Evolutionary conservation across 2,329 filamentous ascomycete genomes (phyloP).

Genomic region (Rutstroemia sp.): DNA sequence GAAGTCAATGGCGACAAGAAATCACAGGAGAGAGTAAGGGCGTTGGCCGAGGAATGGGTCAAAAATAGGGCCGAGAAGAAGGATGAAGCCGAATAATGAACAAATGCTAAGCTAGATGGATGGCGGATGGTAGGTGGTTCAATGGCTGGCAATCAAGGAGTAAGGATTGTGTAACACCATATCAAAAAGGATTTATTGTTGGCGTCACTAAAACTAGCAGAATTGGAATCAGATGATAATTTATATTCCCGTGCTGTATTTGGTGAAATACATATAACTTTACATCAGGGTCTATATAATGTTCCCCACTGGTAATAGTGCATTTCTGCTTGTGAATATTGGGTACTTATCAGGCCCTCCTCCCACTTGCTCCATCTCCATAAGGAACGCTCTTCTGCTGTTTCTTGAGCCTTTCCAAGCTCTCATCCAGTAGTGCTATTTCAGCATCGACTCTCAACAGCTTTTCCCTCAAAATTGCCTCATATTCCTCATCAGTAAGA

Average conservation of each 20-base stretch:
- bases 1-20: constrained; percentile 63
- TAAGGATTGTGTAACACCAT: background rate
- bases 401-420: constrained; percentile 42
- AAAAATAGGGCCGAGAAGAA: constrained; percentile 37
- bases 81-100: constrained; percentile 2
- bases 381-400: constrained; percentile 4
- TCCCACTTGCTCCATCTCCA: background rate
- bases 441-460: constrained; percentile 65
- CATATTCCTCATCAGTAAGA: constrained; percentile 67
- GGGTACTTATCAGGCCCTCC: background rate
- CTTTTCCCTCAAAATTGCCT: constrained; percentile 62
- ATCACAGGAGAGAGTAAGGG: constrained; percentile 62
- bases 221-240: too few relatives aligned
- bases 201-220: background rate
- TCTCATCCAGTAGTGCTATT: constrained; percentile 71
- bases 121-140: background rate
- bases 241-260: too few relatives aligned
- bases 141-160: background rate
- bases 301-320: too few relatives aligned
- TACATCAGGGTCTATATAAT: background rate
- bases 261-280: too few relatives aligned
- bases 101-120: background rate
- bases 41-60: constrained; percentile 64
- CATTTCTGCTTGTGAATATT: too few relatives aligned
- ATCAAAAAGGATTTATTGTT: background rate